Percentiles rank a stretch among this genome's conserved stretches.
These are phyloP conservation scores for Marasmius tenuissimus DNA, from an alignment of 1,284 basidiomycete genomes.

Conservation along the genomic window DNA sequence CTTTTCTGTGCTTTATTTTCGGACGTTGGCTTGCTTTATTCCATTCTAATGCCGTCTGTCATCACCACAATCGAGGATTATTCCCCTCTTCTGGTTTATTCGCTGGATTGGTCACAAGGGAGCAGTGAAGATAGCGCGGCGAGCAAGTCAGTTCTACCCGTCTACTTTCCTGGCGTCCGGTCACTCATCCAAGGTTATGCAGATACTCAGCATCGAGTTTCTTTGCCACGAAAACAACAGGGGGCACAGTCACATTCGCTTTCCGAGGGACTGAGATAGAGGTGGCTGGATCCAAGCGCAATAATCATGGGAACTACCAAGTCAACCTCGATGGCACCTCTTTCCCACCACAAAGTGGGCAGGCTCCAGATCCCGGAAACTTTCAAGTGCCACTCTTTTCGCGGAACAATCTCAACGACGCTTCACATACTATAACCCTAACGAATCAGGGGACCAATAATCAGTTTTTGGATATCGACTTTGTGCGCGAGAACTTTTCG, in stretches of 20 bases:
- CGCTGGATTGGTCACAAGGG: slow-evolving; percentile 31
- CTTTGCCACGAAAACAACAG: slow-evolving; percentile 23
- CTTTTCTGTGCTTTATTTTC: neutral
- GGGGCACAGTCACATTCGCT: slow-evolving; percentile 28
- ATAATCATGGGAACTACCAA: slow-evolving; percentile 29
- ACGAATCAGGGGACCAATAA: slow-evolving; percentile 20
- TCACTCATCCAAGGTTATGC: neutral
- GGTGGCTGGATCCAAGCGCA: slow-evolving; percentile 32
- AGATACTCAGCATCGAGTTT: slow-evolving; percentile 35
- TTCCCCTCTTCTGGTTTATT: slow-evolving; percentile 37
- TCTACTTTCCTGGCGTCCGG: neutral
- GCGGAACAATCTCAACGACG: slow-evolving; percentile 15
- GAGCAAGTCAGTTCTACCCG: slow-evolving; percentile 18
- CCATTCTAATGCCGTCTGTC: slow-evolving; percentile 31
- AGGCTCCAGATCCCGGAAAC: slow-evolving; percentile 17
- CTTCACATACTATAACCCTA: slow-evolving; percentile 23
- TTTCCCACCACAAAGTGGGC: slow-evolving; percentile 23
- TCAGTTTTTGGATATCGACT: slow-evolving; percentile 28
- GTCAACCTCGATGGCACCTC: slow-evolving; percentile 25
- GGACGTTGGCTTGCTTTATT: neutral
- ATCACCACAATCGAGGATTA: slow-evolving; percentile 40
- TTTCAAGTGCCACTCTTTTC: slow-evolving; percentile 26
- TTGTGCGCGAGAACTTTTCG: slow-evolving; percentile 17
- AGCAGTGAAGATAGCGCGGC: slow-evolving; percentile 20
- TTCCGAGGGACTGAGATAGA: slow-evolving; percentile 33